Conservation (phyloP, 306 rosid species). For the Carpinus viminea region DNA sequence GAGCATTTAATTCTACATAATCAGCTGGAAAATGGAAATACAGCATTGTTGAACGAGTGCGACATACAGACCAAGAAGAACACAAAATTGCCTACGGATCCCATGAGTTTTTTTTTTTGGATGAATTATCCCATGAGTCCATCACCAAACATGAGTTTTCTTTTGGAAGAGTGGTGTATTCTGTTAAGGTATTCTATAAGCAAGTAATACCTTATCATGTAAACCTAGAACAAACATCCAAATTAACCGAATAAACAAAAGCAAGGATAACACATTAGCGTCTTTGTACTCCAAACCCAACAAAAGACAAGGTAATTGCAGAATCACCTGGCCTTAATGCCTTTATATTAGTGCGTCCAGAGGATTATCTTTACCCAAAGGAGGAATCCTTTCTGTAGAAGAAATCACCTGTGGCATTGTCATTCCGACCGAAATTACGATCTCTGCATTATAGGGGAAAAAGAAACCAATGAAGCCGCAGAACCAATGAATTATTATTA, state of each 20-base stretch:
- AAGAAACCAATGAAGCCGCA: not conserved
- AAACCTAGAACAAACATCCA: not conserved
- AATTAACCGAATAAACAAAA: not conserved
- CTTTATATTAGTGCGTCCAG: conserved; percentile 53
- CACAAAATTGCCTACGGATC: not conserved
- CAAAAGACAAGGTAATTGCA: not conserved
- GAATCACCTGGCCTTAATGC: conserved; percentile 13
- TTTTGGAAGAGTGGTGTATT: not conserved
- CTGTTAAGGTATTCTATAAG: not conserved
- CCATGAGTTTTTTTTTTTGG: not conserved
- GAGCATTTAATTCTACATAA: not conserved
- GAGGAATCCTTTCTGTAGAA: conserved; percentile 52
- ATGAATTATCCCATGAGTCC: not conserved
- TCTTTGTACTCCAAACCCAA: not conserved
- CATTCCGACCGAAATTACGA: conserved; percentile 90
- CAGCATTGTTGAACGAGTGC: not conserved
- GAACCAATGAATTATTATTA: not conserved
- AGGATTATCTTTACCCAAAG: conserved; percentile 51
- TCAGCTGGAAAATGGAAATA: not conserved
- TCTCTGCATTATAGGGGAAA: conserved; percentile 49
- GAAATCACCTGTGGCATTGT: conserved; percentile 82
- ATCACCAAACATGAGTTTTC: not conserved
- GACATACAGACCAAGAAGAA: not conserved
- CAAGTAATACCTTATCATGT: not conserved
- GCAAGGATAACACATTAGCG: not conserved